Conservation (phyloP, 805 yeast species). For the Pichia manshurica region DNA sequence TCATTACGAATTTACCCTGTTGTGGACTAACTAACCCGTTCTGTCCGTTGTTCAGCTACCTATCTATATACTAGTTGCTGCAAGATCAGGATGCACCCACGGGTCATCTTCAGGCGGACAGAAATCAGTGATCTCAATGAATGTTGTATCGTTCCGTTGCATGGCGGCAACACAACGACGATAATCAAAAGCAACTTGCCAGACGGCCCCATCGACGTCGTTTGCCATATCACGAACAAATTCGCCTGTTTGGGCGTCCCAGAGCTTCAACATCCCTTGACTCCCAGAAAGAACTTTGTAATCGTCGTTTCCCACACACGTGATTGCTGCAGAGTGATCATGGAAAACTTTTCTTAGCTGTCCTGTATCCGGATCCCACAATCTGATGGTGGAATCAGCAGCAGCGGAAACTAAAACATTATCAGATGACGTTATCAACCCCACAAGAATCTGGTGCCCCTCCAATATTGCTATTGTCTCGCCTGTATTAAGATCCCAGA, state of each 20-base stretch:
- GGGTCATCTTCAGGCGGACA: conserved; percentile 30
- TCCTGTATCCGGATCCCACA: conserved; percentile 86
- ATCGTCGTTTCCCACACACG: conserved; percentile 89
- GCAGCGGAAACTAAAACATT: conserved; percentile 87
- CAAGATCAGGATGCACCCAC: conserved; percentile 1
- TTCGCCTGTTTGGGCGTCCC: conserved; percentile 77
- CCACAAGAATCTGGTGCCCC: conserved; percentile 89
- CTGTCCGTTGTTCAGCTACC: too few relatives aligned
- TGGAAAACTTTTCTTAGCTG: conserved; percentile 60
- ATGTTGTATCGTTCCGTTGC: conserved; percentile 60
- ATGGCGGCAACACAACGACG: conserved; percentile 89
- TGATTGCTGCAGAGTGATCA: conserved; percentile 82
- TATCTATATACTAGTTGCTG: too few relatives aligned
- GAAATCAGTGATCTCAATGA: conserved; percentile 80
- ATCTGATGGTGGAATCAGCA: conserved; percentile 85
- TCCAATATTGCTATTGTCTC: conserved; percentile 61
- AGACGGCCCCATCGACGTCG: conserved; percentile 77
- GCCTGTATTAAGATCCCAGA: conserved; percentile 86
- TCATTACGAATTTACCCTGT: too few relatives aligned
- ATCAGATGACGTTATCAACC: conserved; percentile 71
- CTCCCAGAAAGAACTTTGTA: conserved; percentile 84
- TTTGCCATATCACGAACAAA: conserved; percentile 66
- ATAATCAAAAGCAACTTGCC: conserved; percentile 90
- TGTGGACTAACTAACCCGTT: too few relatives aligned
- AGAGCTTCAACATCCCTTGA: conserved; percentile 77